Evolutionary conservation across 176 grass and related monocot species (phyloP).

Genomic region (barley (Hordeum vulgare)): MorexV3_pseudomolecules_assembly NC_058523.1:413236039-413236538

Average conservation of each 20-base stretch:
- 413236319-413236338: not conserved
- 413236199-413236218: not conserved
- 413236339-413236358: not conserved
- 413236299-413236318: not conserved
- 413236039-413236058: slow-evolving; percentile 34
- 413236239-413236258: not conserved
- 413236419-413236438: too few species aligned
- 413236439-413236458: not conserved
- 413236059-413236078: not conserved
- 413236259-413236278: not conserved
- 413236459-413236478: not conserved
- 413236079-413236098: slow-evolving; percentile 16
- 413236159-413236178: not conserved
- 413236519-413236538: too few species aligned
- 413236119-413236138: not conserved
- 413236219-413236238: not conserved
- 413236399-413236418: not conserved
- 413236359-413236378: too few species aligned
- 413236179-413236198: not conserved
- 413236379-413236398: not conserved
- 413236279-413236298: not conserved
- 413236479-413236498: too few species aligned
- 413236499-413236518: too few species aligned
- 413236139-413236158: not conserved
- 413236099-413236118: not conserved